A percentile compares a stretch with the other conserved stretches of the same genome.
Evolutionary conservation across 1,139 yeast genomes (phyloP).

Genomic region (Scheffersomyces segobiensis): DNA sequence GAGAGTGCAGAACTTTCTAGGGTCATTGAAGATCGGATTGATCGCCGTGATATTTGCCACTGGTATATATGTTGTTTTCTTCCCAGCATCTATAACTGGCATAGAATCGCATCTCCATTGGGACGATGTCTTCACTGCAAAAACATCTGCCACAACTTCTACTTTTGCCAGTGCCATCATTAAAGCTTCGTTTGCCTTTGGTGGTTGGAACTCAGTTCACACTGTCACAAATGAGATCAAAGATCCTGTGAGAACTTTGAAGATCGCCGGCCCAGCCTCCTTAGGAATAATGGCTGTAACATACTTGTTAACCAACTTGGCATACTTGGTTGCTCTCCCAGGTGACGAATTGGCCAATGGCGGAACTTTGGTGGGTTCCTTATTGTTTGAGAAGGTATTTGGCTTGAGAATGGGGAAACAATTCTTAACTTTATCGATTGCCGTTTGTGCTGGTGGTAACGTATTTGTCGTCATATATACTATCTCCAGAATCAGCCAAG

Average conservation of each 20-base stretch:
- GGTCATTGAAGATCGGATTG: constrained; percentile 51
- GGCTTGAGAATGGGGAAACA: constrained; percentile 54
- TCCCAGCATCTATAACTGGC: constrained; percentile 44
- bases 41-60: constrained; percentile 49
- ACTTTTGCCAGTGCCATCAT: constrained; percentile 57
- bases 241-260: constrained; percentile 57
- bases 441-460: constrained; percentile 62
- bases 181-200: constrained; percentile 59
- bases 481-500: constrained; percentile 62
- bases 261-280: constrained; percentile 62
- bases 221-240: constrained; percentile 61
- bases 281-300: constrained; percentile 48
- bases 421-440: constrained; percentile 56
- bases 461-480: constrained; percentile 62
- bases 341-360: constrained; percentile 52
- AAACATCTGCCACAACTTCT: constrained; percentile 36
- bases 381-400: constrained; percentile 55
- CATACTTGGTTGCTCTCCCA: constrained; percentile 57
- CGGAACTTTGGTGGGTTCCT: constrained; percentile 60
- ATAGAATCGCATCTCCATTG: constrained; percentile 41
- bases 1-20: constrained; percentile 55
- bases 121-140: constrained; percentile 28
- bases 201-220: constrained; percentile 69
- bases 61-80: constrained; percentile 48
- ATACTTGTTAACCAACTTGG: constrained; percentile 55